Percentiles rank a stretch among this genome's conserved stretches.
These are phyloP conservation scores for Poa pratensis DNA, from an alignment of 176 grass and related monocot species.

Conservation along the genomic window DNA sequence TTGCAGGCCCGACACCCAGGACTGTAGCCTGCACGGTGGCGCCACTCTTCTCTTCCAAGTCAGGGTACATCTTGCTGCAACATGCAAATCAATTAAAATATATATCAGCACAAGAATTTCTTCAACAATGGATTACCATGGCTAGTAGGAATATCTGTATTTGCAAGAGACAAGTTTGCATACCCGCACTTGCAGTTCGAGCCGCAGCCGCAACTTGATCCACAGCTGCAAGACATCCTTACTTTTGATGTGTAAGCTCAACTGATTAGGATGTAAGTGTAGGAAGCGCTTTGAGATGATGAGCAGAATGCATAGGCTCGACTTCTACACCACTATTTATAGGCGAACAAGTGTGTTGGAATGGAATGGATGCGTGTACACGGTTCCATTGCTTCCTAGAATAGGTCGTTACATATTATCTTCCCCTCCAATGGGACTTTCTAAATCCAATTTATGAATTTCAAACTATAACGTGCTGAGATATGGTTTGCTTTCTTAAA, in stretches of 20 bases:
- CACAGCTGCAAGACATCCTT: constrained; percentile 57
- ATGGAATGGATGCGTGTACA: background rate
- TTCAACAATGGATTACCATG: background rate
- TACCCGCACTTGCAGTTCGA: constrained; percentile 54
- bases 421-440: background rate
- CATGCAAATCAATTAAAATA: background rate
- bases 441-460: background rate
- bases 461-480: background rate
- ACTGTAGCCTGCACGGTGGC: constrained; percentile 14
- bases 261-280: background rate
- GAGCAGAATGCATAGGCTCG: constrained; percentile 13
- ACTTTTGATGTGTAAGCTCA: background rate
- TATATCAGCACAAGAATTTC: background rate
- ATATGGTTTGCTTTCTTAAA: constrained; percentile 17
- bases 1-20: constrained; percentile 39
- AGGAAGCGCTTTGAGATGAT: background rate
- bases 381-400: background rate
- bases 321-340: constrained; percentile 21
- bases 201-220: constrained; percentile 49
- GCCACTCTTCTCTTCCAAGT: constrained; percentile 47
- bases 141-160: background rate
- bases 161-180: background rate
- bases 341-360: background rate
- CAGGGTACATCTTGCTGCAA: constrained; percentile 62
- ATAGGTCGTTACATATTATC: background rate